phyloP scores from a whole-genome alignment of 495 filamentous ascomycete species.

The Penicillium coprophilum region DNA sequence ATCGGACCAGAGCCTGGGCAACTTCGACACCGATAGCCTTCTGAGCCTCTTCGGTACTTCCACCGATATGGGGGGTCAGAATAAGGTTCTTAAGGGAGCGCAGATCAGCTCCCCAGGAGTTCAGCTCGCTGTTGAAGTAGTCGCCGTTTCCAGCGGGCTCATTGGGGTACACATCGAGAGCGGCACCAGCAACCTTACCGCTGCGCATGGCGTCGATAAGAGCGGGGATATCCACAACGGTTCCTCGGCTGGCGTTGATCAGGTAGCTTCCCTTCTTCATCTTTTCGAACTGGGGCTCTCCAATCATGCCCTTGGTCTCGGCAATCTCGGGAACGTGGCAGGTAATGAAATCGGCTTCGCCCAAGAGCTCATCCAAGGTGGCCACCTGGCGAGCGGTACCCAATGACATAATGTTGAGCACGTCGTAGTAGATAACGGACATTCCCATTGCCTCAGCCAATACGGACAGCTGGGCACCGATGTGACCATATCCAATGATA shows the following conservation, averaged over 20 bases:
- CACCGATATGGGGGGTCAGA: slow-evolving; percentile 93
- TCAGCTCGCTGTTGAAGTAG: slow-evolving; percentile 87
- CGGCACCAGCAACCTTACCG: slow-evolving; percentile 90
- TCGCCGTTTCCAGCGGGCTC: slow-evolving; percentile 93
- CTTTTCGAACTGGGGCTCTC: slow-evolving; percentile 67
- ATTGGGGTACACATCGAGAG: slow-evolving; percentile 91
- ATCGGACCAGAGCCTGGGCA: slow-evolving; percentile 77
- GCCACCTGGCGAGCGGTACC: slow-evolving; percentile 83
- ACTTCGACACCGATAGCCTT: slow-evolving; percentile 96
- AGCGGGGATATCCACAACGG: slow-evolving; percentile 90
- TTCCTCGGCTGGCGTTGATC: slow-evolving; percentile 94
- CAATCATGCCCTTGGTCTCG: slow-evolving; percentile 91
- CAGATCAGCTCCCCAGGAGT: slow-evolving; percentile 83
- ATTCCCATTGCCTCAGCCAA: slow-evolving; percentile 97
- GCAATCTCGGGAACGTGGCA: slow-evolving; percentile 91
- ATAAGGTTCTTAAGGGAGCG: slow-evolving; percentile 87
- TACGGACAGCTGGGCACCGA: slow-evolving; percentile 94
- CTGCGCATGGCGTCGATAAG: slow-evolving; percentile 83
- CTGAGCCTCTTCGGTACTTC: slow-evolving; percentile 97
- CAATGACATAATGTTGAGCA: slow-evolving; percentile 87
- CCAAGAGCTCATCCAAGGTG: slow-evolving; percentile 72
- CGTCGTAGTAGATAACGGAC: slow-evolving; percentile 94
- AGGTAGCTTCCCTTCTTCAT: slow-evolving; percentile 94
- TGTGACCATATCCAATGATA: slow-evolving; percentile 97
- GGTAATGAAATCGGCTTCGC: slow-evolving; percentile 82